Conservation (phyloP, 805 yeast genomes). For the Kodamaea neixiangensis region DNA sequence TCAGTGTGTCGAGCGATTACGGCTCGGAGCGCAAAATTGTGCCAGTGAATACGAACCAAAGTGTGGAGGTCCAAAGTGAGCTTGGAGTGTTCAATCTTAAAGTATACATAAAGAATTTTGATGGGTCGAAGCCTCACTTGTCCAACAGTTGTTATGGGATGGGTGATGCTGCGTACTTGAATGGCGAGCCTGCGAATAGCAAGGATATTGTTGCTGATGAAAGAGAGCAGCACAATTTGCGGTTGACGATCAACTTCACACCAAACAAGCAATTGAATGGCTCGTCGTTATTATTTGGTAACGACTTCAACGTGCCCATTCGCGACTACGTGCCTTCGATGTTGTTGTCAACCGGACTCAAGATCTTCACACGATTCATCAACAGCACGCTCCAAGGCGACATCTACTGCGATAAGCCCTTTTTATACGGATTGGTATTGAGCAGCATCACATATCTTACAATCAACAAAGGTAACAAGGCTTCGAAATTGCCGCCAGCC, state of each 20-base stretch:
- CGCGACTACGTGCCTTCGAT: slow-evolving; percentile 58
- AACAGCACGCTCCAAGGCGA: slow-evolving; percentile 71
- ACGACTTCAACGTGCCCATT: slow-evolving; percentile 64
- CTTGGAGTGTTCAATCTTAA: slow-evolving; percentile 39
- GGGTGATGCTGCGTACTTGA: slow-evolving; percentile 28
- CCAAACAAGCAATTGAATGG: slow-evolving; percentile 51
- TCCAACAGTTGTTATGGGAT: slow-evolving; percentile 33
- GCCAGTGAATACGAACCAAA: slow-evolving; percentile 45
- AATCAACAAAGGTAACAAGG: slow-evolving; percentile 17
- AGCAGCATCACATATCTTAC: slow-evolving; percentile 55
- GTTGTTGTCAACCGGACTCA: slow-evolving; percentile 48
- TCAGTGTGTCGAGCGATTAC: slow-evolving; percentile 32
- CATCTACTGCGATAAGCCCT: slow-evolving; percentile 60
- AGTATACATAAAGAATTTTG: slow-evolving; percentile 49
- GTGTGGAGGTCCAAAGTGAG: slow-evolving; percentile 38
- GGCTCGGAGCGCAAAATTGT: slow-evolving; percentile 29
- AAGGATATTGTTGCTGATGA: slow-evolving; percentile 8
- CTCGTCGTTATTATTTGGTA: slow-evolving; percentile 62
- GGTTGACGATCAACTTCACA: slow-evolving; percentile 37
- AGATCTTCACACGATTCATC: slow-evolving; percentile 55
- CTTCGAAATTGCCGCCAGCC: slow-evolving; percentile 11
- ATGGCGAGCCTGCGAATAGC: slow-evolving; percentile 18
- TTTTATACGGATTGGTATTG: slow-evolving; percentile 60
- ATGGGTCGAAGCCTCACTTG: slow-evolving; percentile 42
- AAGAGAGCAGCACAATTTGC: slow-evolving; percentile 29